Evolutionary conservation across 306 rosid species (phyloP).

Genomic region (Pterocarpus santalinus): DNA sequence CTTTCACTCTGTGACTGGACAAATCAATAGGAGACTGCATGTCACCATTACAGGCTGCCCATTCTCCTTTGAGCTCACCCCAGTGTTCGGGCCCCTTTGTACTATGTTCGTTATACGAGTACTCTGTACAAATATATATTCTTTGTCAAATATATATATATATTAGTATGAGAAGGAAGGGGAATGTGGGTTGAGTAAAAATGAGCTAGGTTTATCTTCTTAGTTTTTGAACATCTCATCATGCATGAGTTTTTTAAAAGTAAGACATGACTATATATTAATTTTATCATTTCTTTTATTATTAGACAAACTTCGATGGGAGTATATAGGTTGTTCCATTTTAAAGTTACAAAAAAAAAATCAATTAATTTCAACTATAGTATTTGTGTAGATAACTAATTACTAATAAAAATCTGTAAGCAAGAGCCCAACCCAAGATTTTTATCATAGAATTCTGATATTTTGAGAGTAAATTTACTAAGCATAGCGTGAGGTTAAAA

Average conservation of each 20-base stretch:
- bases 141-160: background rate
- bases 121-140: constrained; percentile 50
- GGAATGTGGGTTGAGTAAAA: background rate
- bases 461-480: too few relatives aligned
- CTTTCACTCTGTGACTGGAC: constrained; percentile 35
- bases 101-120: constrained; percentile 55
- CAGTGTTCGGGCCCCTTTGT: constrained; percentile 62
- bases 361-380: too few relatives aligned
- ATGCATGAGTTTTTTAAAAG: background rate
- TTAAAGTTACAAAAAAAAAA: too few relatives aligned
- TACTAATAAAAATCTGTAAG: too few relatives aligned
- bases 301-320: background rate
- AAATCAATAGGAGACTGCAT: constrained; percentile 77
- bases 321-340: background rate
- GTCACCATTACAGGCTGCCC: constrained; percentile 64
- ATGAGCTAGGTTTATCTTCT: background rate
- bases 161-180: too few relatives aligned
- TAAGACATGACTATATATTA: background rate
- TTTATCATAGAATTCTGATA: too few relatives aligned
- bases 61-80: constrained; percentile 63
- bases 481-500: too few relatives aligned
- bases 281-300: background rate
- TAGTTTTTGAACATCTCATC: background rate
- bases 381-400: too few relatives aligned
- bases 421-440: too few relatives aligned